Evolutionary conservation across 495 filamentous ascomycete species (phyloP), one percentile per base, ranked within the genome.

Genomic region (Trichocladium antarcticum): DNA sequence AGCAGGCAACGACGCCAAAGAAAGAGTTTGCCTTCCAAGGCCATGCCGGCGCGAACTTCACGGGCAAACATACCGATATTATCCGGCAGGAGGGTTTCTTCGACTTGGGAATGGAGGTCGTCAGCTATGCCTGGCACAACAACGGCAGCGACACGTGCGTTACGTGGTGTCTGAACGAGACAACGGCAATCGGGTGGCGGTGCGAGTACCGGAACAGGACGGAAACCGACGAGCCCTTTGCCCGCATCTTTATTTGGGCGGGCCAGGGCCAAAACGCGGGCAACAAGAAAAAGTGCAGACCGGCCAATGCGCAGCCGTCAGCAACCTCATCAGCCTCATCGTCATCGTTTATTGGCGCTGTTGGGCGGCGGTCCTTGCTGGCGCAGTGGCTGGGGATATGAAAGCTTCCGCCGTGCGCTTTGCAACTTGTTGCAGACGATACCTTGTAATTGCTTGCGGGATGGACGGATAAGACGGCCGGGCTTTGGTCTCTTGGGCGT

Each of bases 181-280:
- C 47, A 6, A 52, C 22, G 4, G 37, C 47, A 0, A 27, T 19
- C 10, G 58, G 61, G 1, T 55, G 17, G 8, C 51, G 49, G 45
- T 60, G 60, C 29, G 59, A 32, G 21, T 35, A 35, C 4, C 12
- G 51, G 32, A 28, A 43, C 0, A 39, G 38, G 8, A 42, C 54
- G 7, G 28, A 37, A 0, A 38, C 12, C 3, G 3, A n/a, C n/a
- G n/a, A n/a, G n/a, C n/a, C 20, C 1, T 59, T 63, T 31, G n/a
- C 36, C 0, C 22, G 62, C 17, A 24, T 65, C 5, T 47, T 49
- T 29, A 49, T 65, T 16, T 62, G 62, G 60, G 63, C 60, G 35
- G 56, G 57, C 0, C n/a, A 37, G 31, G n/a, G n/a, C n/a, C n/a
- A n/a, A n/a, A n/a, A n/a, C n/a, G n/a, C n/a, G n/a, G n/a, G n/a